phyloP scores from a whole-genome alignment of 2,329 filamentous ascomycete species.

The Coniochaeta sp. region DNA sequence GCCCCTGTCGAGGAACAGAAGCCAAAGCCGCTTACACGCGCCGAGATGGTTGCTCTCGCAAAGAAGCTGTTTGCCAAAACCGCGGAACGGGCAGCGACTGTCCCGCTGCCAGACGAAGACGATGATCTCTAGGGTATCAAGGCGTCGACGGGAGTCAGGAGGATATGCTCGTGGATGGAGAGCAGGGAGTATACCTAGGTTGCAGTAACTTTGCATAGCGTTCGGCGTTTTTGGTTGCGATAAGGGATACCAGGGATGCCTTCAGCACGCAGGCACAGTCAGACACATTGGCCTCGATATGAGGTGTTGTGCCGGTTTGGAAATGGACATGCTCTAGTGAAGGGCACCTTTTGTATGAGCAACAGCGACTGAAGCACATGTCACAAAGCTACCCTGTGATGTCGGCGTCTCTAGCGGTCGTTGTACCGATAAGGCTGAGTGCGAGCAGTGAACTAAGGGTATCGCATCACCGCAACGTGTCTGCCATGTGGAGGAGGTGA shows the following conservation, averaged over 20 bases:
- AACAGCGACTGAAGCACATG: too few relatives aligned
- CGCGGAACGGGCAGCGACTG: neutral
- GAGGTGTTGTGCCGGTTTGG: too few relatives aligned
- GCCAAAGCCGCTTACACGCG: neutral
- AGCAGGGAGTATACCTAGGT: neutral
- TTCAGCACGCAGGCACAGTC: neutral
- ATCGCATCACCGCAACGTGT: too few relatives aligned
- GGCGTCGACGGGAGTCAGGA: too few relatives aligned
- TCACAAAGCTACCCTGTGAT: too few relatives aligned
- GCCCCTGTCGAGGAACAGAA: neutral
- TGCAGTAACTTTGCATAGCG: constrained; percentile 16
- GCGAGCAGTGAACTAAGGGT: too few relatives aligned
- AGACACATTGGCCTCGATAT: neutral
- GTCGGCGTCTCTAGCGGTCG: too few relatives aligned
- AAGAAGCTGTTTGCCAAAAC: neutral
- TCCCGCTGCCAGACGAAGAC: constrained; percentile 8
- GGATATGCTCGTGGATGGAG: neutral
- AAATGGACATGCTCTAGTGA: neutral
- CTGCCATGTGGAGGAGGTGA: too few relatives aligned
- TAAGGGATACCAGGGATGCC: constrained; percentile 1
- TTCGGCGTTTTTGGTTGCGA: constrained; percentile 16
- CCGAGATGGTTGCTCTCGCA: neutral
- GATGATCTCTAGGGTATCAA: constrained; percentile 6
- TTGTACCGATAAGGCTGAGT: too few relatives aligned
- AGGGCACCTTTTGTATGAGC: neutral